Conservation (phyloP, 1,139 yeast genomes). For the Pneumocystis wakefieldiae region DNA sequence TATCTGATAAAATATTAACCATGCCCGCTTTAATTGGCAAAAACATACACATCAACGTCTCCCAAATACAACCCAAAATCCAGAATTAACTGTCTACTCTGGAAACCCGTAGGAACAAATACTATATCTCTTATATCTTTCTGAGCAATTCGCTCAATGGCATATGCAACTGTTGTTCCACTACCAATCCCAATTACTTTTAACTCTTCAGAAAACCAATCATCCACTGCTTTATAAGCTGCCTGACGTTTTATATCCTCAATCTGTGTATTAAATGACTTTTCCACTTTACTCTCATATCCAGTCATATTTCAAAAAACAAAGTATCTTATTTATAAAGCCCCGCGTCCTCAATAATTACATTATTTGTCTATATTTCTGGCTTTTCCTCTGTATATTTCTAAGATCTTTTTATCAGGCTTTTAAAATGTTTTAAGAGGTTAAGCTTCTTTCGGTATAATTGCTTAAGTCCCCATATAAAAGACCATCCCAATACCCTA, state of each 20-base stretch:
- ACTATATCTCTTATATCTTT: slow-evolving; percentile 30
- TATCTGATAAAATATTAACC: slow-evolving; percentile 18
- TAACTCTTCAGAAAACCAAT: slow-evolving; percentile 56
- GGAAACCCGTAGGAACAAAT: slow-evolving; percentile 95
- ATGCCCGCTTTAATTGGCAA: background rate
- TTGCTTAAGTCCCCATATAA: too few relatives aligned
- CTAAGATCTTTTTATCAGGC: background rate
- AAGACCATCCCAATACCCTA: too few relatives aligned
- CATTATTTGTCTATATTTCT: background rate
- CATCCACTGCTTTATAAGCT: slow-evolving; percentile 86
- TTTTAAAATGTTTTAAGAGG: background rate
- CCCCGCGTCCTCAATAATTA: background rate
- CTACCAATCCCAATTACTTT: slow-evolving; percentile 86
- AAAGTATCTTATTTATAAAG: background rate
- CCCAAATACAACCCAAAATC: slow-evolving; percentile 70
- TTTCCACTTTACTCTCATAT: background rate
- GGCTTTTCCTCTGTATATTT: background rate
- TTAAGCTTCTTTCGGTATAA: too few relatives aligned
- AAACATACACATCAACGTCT: slow-evolving; percentile 56
- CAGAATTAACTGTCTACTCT: slow-evolving; percentile 70
- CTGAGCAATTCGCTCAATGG: slow-evolving; percentile 73
- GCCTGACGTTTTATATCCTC: slow-evolving; percentile 71
- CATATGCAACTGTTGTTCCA: slow-evolving; percentile 91
- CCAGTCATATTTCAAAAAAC: background rate
- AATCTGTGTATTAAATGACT: slow-evolving; percentile 15